phyloP scores from a whole-genome alignment of 768 basidiomycete genomes.

The Suillus alpinus region DNA sequence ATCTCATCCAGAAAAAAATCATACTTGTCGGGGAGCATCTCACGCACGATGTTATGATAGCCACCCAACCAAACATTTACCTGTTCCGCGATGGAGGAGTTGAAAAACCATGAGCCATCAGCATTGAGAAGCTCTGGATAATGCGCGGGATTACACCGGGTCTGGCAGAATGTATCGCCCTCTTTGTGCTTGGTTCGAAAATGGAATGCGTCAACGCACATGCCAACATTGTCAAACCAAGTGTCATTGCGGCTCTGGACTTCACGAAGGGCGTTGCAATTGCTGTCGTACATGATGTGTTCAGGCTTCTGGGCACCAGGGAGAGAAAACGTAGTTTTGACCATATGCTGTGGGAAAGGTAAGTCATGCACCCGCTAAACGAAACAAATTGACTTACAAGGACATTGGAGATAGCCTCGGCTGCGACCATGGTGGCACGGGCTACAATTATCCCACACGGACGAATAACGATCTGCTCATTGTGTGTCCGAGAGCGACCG shows the following conservation, averaged over 20 bases:
- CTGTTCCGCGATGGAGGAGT: conserved; percentile 37
- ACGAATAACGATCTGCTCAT: conserved; percentile 32
- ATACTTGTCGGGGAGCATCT: conserved; percentile 30
- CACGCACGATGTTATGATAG: conserved; percentile 26
- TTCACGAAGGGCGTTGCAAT: conserved; percentile 21
- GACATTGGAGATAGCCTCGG: conserved; percentile 13
- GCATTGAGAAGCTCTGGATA: conserved; percentile 29
- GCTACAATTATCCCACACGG: conserved; percentile 34
- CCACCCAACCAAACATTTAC: conserved; percentile 38
- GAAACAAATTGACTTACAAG: conserved; percentile 27
- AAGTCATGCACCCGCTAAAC: not conserved
- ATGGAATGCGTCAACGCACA: conserved; percentile 38
- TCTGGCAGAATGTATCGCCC: conserved; percentile 20
- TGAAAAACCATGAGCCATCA: conserved; percentile 31
- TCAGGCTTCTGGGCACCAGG: not conserved
- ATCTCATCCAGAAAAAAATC: conserved; percentile 37
- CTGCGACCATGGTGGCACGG: conserved; percentile 20
- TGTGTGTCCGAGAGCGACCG: conserved; percentile 32
- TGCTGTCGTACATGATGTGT: conserved; percentile 14
- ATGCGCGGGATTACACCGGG: conserved; percentile 27
- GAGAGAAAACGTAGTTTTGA: not conserved
- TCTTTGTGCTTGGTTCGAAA: conserved; percentile 32
- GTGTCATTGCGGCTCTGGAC: conserved; percentile 10
- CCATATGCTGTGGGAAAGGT: not conserved
- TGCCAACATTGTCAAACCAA: conserved; percentile 17